Evolutionary conservation across 2,329 filamentous ascomycete species (phyloP).

Genomic region (Colletotrichum viniferum): DNA sequence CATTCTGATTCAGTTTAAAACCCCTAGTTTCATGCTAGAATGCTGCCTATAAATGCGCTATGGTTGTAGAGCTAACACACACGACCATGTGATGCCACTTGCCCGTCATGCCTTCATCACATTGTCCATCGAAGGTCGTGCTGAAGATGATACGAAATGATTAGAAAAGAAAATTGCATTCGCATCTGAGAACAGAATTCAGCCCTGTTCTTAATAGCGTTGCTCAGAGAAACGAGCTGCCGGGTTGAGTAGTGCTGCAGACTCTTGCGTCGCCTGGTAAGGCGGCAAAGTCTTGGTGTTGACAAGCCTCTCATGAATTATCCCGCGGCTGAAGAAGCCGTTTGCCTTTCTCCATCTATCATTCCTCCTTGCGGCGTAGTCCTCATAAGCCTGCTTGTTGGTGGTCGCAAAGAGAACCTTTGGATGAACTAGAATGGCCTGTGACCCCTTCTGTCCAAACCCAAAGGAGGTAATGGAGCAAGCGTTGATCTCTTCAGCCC

Average conservation of each 20-base stretch:
- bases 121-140: neutral
- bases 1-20: neutral
- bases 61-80: neutral
- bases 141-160: neutral
- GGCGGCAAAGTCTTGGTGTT: neutral
- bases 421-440: slow-evolving; percentile 38
- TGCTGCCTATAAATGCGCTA: neutral
- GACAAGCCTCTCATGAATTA: neutral
- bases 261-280: neutral
- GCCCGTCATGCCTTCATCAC: neutral
- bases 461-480: slow-evolving; percentile 46
- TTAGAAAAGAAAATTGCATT: neutral
- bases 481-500: slow-evolving; percentile 33
- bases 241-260: neutral
- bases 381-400: slow-evolving; percentile 15
- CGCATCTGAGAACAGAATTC: neutral
- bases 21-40: neutral
- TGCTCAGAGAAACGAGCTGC: neutral
- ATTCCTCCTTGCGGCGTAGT: neutral
- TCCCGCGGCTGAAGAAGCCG: neutral
- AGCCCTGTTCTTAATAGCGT: neutral
- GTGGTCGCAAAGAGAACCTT: slow-evolving; percentile 37
- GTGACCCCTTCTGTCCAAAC: slow-evolving; percentile 48
- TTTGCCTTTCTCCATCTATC: neutral
- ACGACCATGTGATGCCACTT: neutral